Percentiles rank a stretch among this genome's conserved stretches.
These are phyloP conservation scores for Mycena citricolor DNA, from an alignment of 1,284 basidiomycete species.

Conservation along the genomic window DNA sequence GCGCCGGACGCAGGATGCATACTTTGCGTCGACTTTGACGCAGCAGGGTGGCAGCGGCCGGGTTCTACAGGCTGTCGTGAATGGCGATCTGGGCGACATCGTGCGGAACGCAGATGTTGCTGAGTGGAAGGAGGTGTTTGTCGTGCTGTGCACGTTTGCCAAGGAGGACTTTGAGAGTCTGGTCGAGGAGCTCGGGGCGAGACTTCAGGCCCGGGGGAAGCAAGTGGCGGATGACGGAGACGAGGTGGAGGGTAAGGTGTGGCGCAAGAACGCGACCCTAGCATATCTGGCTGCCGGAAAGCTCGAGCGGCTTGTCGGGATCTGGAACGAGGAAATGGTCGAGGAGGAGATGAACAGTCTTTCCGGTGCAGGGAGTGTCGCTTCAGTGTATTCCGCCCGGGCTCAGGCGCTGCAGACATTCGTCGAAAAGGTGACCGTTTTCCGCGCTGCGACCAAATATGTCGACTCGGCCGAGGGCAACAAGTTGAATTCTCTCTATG, in stretches of 20 bases:
- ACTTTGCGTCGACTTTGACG: constrained; percentile 82
- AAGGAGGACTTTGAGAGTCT: constrained; percentile 75
- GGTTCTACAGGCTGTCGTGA: constrained; percentile 94
- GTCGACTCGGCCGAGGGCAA: constrained; percentile 57
- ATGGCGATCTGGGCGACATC: constrained; percentile 88
- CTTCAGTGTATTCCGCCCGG: constrained; percentile 81
- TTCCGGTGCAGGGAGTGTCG: constrained; percentile 46
- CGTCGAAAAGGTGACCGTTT: constrained; percentile 95
- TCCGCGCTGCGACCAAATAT: constrained; percentile 88
- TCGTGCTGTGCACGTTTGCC: constrained; percentile 95
- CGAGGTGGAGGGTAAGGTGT: constrained; percentile 54
- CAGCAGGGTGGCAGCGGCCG: constrained; percentile 61
- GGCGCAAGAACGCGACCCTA: constrained; percentile 88
- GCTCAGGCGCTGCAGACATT: constrained; percentile 91
- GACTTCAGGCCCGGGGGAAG: constrained; percentile 74
- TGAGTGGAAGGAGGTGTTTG: constrained; percentile 98
- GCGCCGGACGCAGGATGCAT: constrained; percentile 87
- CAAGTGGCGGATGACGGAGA: constrained; percentile 28
- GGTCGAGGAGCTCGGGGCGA: constrained; percentile 88
- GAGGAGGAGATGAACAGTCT: constrained; percentile 72
- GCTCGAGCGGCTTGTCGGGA: constrained; percentile 85
- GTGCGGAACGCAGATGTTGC: constrained; percentile 94
- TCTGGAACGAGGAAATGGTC: constrained; percentile 90
- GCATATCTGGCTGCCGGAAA: constrained; percentile 91
- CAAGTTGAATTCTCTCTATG: constrained; percentile 85